phyloP scores from a whole-genome alignment of 2,329 filamentous ascomycete genomes.

The Epichloe sp. region DNA sequence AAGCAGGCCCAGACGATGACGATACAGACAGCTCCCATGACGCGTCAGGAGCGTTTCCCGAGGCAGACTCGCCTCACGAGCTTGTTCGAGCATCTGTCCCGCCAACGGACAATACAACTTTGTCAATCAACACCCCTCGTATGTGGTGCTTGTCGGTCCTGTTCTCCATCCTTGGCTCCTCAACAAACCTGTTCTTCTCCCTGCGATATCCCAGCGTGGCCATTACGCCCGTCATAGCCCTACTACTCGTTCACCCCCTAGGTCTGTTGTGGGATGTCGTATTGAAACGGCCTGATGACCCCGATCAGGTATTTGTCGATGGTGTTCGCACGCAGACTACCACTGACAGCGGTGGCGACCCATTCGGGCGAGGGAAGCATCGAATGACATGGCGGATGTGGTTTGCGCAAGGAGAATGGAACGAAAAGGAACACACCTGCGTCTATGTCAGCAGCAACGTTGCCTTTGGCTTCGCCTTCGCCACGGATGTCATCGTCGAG shows the following conservation, averaged over 20 bases:
- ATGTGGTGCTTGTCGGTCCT: constrained; percentile 77
- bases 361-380: constrained; percentile 13
- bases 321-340: constrained; percentile 26
- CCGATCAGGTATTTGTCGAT: constrained; percentile 33
- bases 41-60: constrained; percentile 35
- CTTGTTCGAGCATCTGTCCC: constrained; percentile 71
- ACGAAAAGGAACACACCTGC: constrained; percentile 79
- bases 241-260: constrained; percentile 77
- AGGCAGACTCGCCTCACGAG: constrained; percentile 63
- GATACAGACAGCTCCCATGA: constrained; percentile 24
- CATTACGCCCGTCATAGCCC: constrained; percentile 77
- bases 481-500: constrained; percentile 81
- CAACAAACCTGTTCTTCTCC: constrained; percentile 80
- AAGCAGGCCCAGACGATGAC: constrained; percentile 11
- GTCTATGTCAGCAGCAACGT: constrained; percentile 86
- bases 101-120: constrained; percentile 57
- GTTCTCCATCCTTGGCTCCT: constrained; percentile 69
- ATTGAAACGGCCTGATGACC: constrained; percentile 49
- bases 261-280: constrained; percentile 66
- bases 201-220: constrained; percentile 82
- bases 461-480: constrained; percentile 80
- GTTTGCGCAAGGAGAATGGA: constrained; percentile 72
- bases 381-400: constrained; percentile 47
- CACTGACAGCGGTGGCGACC: constrained; percentile 8
- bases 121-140: constrained; percentile 79